Conservation (phyloP, 2,329 filamentous ascomycete genomes). For the Colletotrichum somersetense region DNA sequence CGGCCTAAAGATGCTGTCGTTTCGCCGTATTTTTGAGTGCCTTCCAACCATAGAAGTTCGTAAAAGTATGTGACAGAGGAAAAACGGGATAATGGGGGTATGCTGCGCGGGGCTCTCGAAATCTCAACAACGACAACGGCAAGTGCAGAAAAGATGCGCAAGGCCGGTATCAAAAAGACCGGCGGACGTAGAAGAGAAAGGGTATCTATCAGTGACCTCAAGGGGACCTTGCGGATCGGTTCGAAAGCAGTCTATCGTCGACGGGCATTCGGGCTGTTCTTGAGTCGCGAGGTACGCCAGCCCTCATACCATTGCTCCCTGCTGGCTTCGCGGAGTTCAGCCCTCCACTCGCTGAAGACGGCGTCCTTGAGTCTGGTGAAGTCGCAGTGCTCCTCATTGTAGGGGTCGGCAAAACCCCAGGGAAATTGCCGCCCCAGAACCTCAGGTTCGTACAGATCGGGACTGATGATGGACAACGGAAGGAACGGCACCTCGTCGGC, state of each 20-base stretch:
- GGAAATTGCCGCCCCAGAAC: slow-evolving; percentile 89
- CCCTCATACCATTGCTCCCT: slow-evolving; percentile 95
- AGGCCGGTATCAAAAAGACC: slow-evolving; percentile 7
- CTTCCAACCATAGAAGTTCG: slow-evolving; percentile 41
- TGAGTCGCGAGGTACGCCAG: slow-evolving; percentile 83
- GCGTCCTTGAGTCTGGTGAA: slow-evolving; percentile 91
- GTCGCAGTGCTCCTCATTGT: slow-evolving; percentile 92
- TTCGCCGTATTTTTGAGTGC: slow-evolving; percentile 27
- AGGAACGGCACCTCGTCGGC: slow-evolving; percentile 76
- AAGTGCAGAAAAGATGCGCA: slow-evolving; percentile 34
- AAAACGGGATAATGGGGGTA: slow-evolving; percentile 49
- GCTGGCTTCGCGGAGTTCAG: slow-evolving; percentile 89
- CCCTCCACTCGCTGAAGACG: slow-evolving; percentile 93
- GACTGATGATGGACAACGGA: slow-evolving; percentile 93
- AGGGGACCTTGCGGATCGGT: slow-evolving; percentile 3
- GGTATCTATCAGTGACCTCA: slow-evolving; percentile 27
- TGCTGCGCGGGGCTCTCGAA: slow-evolving; percentile 51
- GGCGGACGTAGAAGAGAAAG: slow-evolving; percentile 38
- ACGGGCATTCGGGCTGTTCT: slow-evolving; percentile 60
- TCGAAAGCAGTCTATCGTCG: slow-evolving; percentile 48
- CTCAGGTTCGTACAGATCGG: slow-evolving; percentile 87
- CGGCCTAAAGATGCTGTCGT: slow-evolving; percentile 20
- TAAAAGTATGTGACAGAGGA: slow-evolving; percentile 43
- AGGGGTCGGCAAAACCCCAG: slow-evolving; percentile 97
- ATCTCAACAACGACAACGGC: slow-evolving; percentile 43